phyloP scores from a whole-genome alignment of 495 filamentous ascomycete genomes.

The Penicillium salamii region DNA sequence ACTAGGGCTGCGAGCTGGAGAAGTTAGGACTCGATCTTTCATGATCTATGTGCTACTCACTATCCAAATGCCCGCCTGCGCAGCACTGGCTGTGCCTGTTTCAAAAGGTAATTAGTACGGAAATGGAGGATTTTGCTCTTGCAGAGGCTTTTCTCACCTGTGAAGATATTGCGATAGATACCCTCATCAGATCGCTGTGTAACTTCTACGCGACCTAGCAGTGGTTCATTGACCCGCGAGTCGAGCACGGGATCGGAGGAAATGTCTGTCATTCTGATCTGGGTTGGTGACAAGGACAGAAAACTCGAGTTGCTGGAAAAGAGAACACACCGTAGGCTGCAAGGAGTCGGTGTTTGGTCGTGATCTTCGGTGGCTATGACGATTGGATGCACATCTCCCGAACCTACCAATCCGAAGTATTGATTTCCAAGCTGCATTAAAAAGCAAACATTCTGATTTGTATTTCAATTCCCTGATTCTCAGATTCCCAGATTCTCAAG shows the following conservation, averaged over 20 bases:
- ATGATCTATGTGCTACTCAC: conserved; percentile 35
- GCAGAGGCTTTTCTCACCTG: conserved; percentile 65
- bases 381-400: too few species aligned
- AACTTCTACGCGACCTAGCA: conserved; percentile 75
- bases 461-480: too few species aligned
- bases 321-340: too few species aligned
- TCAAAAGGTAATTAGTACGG: not conserved
- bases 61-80: conserved; percentile 65
- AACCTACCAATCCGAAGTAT: too few species aligned
- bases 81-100: conserved; percentile 65
- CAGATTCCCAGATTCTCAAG: too few species aligned
- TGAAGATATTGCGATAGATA: conserved; percentile 68
- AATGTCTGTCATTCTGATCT: conserved; percentile 45
- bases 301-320: too few species aligned
- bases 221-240: conserved; percentile 64
- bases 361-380: too few species aligned
- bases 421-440: too few species aligned
- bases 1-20: conserved; percentile 65
- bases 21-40: conserved; percentile 11
- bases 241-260: conserved; percentile 31
- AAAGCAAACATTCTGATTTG: too few species aligned
- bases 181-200: conserved; percentile 60
- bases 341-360: too few species aligned
- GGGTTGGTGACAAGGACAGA: too few species aligned
- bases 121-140: too few species aligned